phyloP scores from a whole-genome alignment of 805 yeast species.

The Sungouiella blattae region DNA sequence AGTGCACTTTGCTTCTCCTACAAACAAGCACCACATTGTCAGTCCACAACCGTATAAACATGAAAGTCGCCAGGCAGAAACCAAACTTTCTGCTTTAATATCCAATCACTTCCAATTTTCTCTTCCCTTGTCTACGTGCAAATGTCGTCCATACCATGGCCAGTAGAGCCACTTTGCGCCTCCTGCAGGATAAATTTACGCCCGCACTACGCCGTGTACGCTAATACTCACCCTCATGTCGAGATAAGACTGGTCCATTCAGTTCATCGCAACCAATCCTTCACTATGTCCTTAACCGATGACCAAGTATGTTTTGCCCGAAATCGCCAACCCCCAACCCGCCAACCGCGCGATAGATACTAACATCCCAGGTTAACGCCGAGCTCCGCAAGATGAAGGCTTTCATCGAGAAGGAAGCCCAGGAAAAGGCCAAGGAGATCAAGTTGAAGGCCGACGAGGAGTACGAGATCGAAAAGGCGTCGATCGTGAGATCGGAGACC shows the following conservation, averaged over 20 bases:
- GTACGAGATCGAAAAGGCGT: conserved; percentile 95
- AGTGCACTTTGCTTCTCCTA: too few relatives aligned
- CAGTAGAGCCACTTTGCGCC: too few relatives aligned
- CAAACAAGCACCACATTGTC: too few relatives aligned
- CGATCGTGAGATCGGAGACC: conserved; percentile 88
- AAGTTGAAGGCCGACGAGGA: conserved; percentile 96
- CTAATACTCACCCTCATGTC: conserved; percentile 18
- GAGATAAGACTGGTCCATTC: conserved; percentile 16
- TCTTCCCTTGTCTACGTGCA: too few relatives aligned
- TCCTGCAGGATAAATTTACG: conserved; percentile 7
- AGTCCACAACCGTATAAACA: too few relatives aligned
- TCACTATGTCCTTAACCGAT: conserved; percentile 28
- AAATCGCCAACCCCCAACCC: too few relatives aligned
- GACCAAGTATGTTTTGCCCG: conserved; percentile 23
- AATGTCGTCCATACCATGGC: too few relatives aligned
- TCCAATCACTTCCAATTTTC: too few relatives aligned
- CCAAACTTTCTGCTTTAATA: too few relatives aligned
- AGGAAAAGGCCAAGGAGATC: conserved; percentile 96
- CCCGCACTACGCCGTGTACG: conserved; percentile 15
- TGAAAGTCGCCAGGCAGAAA: too few relatives aligned
- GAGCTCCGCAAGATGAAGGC: conserved; percentile 98
- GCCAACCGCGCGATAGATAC: too few relatives aligned
- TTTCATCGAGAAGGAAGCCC: conserved; percentile 98
- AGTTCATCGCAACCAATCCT: conserved; percentile 6
- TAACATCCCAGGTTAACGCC: conserved; percentile 67